Conservation (phyloP, 2,329 filamentous ascomycete species). For the Calonectria leucothoes region DNA sequence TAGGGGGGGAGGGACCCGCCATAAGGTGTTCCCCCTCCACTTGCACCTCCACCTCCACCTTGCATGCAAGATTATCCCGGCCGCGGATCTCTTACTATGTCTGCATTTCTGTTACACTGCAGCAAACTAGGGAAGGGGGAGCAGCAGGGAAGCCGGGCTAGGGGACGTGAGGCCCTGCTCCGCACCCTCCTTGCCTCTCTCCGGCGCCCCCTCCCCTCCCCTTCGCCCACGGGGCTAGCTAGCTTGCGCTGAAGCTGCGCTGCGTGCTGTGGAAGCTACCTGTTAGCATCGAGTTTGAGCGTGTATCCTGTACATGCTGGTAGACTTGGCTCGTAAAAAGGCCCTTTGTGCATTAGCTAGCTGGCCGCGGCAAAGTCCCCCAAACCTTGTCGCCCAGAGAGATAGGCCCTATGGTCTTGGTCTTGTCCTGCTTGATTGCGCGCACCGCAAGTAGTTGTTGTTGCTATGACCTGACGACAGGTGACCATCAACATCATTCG, state of each 20-base stretch:
- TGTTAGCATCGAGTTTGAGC: not conserved
- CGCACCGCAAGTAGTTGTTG: too few species aligned
- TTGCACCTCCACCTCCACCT: not conserved
- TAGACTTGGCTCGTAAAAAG: not conserved
- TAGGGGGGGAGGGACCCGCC: not conserved
- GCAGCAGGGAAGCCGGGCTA: not conserved
- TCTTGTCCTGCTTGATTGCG: not conserved
- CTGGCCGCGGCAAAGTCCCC: not conserved
- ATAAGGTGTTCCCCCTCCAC: not conserved
- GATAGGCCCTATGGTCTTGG: not conserved
- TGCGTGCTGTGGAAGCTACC: not conserved
- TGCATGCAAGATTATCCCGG: conserved; percentile 37
- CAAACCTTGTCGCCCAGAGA: not conserved
- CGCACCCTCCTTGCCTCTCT: not conserved
- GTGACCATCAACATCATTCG: conserved; percentile 4
- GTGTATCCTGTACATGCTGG: not conserved
- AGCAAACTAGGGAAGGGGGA: conserved; percentile 21
- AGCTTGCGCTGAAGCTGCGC: not conserved
- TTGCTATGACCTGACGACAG: conserved; percentile 1
- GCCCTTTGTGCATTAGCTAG: conserved; percentile 1
- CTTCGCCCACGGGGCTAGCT: not conserved
- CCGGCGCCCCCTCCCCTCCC: not conserved
- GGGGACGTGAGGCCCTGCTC: not conserved
- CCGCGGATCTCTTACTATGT: conserved; percentile 37
- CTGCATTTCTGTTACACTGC: conserved; percentile 37